Conservation (phyloP, 306 rosid species). For the Alnus rubra region DNA sequence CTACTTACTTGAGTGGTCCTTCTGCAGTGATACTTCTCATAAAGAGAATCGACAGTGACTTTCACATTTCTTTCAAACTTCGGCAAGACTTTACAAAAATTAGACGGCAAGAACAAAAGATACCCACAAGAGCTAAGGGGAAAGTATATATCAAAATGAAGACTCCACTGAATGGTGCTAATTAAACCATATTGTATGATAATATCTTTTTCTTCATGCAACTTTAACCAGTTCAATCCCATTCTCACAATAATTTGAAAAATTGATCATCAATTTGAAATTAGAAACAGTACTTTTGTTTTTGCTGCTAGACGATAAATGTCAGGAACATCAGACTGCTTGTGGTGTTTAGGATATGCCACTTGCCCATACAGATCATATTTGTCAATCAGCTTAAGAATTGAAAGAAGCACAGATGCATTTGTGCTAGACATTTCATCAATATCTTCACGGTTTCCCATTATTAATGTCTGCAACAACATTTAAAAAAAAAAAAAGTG, state of each 20-base stretch:
- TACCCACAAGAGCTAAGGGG: neutral
- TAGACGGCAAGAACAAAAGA: neutral
- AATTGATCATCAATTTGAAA: neutral
- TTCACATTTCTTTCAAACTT: neutral
- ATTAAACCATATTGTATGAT: neutral
- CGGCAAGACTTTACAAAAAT: neutral
- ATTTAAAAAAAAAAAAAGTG: neutral
- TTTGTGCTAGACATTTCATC: slow-evolving; percentile 61
- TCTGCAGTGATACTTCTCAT: neutral
- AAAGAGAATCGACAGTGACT: neutral
- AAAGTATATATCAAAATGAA: neutral
- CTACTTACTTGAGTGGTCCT: neutral
- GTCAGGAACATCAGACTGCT: slow-evolving; percentile 60
- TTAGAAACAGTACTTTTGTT: slow-evolving; percentile 45
- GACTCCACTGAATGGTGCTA: neutral
- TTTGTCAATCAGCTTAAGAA: slow-evolving; percentile 59
- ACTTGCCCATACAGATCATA: slow-evolving; percentile 65
- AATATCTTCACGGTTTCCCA: slow-evolving; percentile 67
- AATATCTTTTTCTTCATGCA: neutral
- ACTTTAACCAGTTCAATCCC: neutral
- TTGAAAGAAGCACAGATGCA: slow-evolving; percentile 56
- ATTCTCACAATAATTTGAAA: slow-evolving; percentile 2
- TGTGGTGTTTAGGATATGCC: slow-evolving; percentile 66
- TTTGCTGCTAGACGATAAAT: slow-evolving; percentile 66
- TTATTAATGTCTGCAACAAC: slow-evolving; percentile 48